Evolutionary conservation across 805 yeast genomes (phyloP), one percentile per base, ranked within the genome.

Genomic region (Yarrowia sp.): DNA sequence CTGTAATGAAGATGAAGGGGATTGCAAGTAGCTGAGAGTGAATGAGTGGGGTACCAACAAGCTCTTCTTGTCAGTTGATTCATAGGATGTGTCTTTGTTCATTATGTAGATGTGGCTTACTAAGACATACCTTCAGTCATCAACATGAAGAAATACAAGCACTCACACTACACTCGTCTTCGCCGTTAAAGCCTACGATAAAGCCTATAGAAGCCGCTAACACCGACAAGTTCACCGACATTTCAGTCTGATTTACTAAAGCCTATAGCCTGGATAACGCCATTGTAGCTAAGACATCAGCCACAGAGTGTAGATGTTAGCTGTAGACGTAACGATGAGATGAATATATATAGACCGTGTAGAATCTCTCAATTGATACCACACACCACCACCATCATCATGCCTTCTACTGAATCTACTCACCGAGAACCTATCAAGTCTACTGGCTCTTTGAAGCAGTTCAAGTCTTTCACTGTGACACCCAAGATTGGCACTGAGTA

Each of bases 401-500:
- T 56, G 63, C 48, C 61, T 8, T 55, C 61, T 5, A 16, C 61
- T 36, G 43, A 36, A 8, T 14, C 63, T n/a, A 7, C 16, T 11
- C 59, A 7, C 16, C n/a, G 40, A 15, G n/a, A 9, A 2, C 77
- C 66, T 8, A 45, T 45, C 46, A 36, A 41, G 26, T 59, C 45
- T 15, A 50, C 74, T 32, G 78, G 78, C 9, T 69, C 69, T 3
- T 72, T 76, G 15, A 75, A 76, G 69, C 8, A 43, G 52, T 75
- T 72, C 74, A 72, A 74, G 71, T 75, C 68, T 45, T 56, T 68
- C 16, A 78, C 75, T 40, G 70, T 72, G 15, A 76, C 78, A 7
- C 79, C 78, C n/a, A 72, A 63, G 10, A 70, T 76, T 45, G 79
- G 79, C 0, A 74, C 78, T 15, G 77, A 75, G 69, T 76, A 74